A percentile compares a stretch with the other conserved stretches of the same genome.
These are phyloP conservation scores for Hypericum androsaemum DNA, from an alignment of 345 rosid species.

Conservation along the genomic window DNA sequence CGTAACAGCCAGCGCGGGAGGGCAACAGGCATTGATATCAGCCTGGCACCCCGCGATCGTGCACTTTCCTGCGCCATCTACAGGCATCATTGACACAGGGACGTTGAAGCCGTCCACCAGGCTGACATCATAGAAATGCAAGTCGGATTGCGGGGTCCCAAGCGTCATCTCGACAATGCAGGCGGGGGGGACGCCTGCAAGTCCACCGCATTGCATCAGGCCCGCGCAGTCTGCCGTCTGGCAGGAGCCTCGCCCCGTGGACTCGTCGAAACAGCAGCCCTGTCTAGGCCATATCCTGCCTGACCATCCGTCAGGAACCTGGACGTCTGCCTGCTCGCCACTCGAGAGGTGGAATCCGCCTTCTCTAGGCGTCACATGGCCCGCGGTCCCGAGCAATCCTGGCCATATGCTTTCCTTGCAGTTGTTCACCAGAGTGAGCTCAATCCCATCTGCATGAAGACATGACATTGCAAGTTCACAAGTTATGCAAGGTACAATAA, in stretches of 20 bases:
- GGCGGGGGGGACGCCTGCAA: constrained; percentile 66
- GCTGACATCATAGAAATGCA: constrained; percentile 94
- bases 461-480: too few species aligned
- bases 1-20: constrained; percentile 74
- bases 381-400: constrained; percentile 62
- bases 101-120: constrained; percentile 86
- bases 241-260: constrained; percentile 57
- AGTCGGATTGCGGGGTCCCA: constrained; percentile 50
- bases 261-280: constrained; percentile 52
- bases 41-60: constrained; percentile 80
- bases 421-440: constrained; percentile 73
- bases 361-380: constrained; percentile 41
- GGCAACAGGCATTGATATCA: constrained; percentile 74
- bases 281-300: constrained; percentile 82
- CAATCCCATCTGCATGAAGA: constrained; percentile 42
- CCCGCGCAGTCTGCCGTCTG: constrained; percentile 64
- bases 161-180: constrained; percentile 88
- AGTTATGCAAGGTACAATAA: too few species aligned
- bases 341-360: constrained; percentile 65
- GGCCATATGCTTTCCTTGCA: constrained; percentile 82
- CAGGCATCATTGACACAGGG: constrained; percentile 79
- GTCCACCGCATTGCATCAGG: constrained; percentile 48
- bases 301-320: constrained; percentile 72
- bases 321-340: constrained; percentile 55
- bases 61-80: constrained; percentile 83